Evolutionary conservation across 2,329 filamentous ascomycete genomes (phyloP).

Genomic region (Aspergillus sp.): DNA sequence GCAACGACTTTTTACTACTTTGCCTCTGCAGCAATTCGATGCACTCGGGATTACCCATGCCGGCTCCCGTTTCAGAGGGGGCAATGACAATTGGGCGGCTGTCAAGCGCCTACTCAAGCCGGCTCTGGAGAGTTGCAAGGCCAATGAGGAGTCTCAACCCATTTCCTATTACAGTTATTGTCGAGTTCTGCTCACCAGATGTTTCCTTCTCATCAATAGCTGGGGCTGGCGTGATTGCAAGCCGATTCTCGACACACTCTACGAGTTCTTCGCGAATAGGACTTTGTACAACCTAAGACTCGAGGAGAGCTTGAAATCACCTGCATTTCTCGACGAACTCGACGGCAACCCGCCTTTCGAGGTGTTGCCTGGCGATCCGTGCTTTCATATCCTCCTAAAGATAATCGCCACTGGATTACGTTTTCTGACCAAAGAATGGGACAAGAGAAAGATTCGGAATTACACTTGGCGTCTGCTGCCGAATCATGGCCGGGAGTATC

Average conservation of each 20-base stretch:
- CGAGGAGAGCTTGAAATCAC: constrained; percentile 58
- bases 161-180: constrained; percentile 61
- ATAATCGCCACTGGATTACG: constrained; percentile 56
- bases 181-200: constrained; percentile 56
- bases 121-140: constrained; percentile 53
- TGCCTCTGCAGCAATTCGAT: constrained; percentile 61
- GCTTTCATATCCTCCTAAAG: constrained; percentile 65
- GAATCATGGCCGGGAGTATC: constrained; percentile 64
- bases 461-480: constrained; percentile 63
- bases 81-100: constrained; percentile 56
- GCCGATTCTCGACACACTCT: constrained; percentile 56
- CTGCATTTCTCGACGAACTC: constrained; percentile 58
- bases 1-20: constrained; percentile 54
- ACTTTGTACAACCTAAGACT: constrained; percentile 56
- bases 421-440: constrained; percentile 51
- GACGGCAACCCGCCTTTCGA: constrained; percentile 49
- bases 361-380: constrained; percentile 53
- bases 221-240: constrained; percentile 66
- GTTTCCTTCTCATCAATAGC: constrained; percentile 55
- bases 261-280: constrained; percentile 64
- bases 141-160: constrained; percentile 44
- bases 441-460: constrained; percentile 60
- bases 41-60: constrained; percentile 50
- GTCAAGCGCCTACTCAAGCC: constrained; percentile 53
- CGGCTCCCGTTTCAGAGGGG: constrained; percentile 45